phyloP scores from a whole-genome alignment of 2,329 filamentous ascomycete species.

The Colletotrichum limetticola region DNA sequence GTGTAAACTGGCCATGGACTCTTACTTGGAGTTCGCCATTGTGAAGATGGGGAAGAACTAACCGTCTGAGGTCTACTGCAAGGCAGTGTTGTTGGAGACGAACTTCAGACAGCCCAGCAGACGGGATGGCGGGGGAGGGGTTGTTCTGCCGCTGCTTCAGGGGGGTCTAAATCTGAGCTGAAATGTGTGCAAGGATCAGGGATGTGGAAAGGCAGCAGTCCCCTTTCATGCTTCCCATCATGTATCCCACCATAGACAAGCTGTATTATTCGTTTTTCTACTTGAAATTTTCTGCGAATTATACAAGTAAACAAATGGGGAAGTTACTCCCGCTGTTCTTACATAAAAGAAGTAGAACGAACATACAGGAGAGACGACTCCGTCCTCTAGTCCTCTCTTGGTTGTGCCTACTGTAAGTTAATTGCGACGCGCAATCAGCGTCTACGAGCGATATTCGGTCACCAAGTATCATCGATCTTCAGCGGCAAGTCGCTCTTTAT shows the following conservation, averaged over 20 bases:
- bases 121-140: constrained; percentile 36
- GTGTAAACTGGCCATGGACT: background rate
- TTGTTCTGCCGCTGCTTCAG: constrained; percentile 6
- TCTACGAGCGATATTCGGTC: no score
- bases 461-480: no score
- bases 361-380: background rate
- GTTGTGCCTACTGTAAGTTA: background rate
- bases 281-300: no score
- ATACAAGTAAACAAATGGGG: no score
- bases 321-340: no score
- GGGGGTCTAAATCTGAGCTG: background rate
- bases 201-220: background rate
- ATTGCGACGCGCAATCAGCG: no score
- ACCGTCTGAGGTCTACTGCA: background rate
- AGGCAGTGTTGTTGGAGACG: background rate
- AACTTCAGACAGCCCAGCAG: background rate
- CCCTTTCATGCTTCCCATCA: background rate
- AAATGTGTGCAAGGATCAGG: background rate
- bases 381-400: background rate
- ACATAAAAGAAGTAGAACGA: background rate
- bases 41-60: constrained; percentile 2
- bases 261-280: no score
- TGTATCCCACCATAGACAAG: no score
- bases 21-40: constrained; percentile 69
- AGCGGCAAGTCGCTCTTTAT: no score